Conservation (phyloP, 768 basidiomycete species). For the Lactifluus hygrophoroides region DNA sequence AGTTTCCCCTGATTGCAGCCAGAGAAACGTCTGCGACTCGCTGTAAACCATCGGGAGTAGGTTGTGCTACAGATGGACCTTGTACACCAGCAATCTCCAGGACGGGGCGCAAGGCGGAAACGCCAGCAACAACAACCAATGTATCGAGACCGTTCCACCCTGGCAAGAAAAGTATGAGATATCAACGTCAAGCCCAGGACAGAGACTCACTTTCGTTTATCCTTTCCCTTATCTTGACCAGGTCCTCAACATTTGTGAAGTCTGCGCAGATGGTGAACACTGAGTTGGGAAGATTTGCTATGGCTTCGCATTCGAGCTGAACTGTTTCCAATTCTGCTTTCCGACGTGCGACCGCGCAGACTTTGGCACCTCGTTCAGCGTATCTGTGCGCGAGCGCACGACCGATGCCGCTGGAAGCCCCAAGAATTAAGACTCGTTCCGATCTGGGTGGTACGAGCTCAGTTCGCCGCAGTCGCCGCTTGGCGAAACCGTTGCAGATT, state of each 20-base stretch:
- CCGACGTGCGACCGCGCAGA: constrained; percentile 69
- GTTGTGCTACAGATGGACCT: constrained; percentile 24
- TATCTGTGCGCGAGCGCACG: constrained; percentile 61
- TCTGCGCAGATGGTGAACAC: constrained; percentile 53
- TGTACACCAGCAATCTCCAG: constrained; percentile 59
- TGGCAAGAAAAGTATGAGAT: constrained; percentile 25
- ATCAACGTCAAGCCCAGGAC: too few relatives aligned
- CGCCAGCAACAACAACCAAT: constrained; percentile 71
- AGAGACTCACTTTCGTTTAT: constrained; percentile 47
- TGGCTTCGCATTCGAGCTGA: constrained; percentile 44
- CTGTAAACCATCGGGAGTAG: constrained; percentile 51
- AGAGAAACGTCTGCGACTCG: constrained; percentile 46
- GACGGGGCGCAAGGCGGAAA: constrained; percentile 72
- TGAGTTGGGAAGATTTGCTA: constrained; percentile 15
- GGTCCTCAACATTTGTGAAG: constrained; percentile 55
- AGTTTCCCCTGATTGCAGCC: constrained; percentile 56
- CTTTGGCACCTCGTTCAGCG: constrained; percentile 61
- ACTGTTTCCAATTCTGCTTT: constrained; percentile 47
- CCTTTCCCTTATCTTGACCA: constrained; percentile 47
- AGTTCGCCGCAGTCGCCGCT: constrained; percentile 24
- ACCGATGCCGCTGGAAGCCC: constrained; percentile 81
- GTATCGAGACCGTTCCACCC: constrained; percentile 84
- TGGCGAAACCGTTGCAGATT: background rate
- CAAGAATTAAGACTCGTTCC: constrained; percentile 76
- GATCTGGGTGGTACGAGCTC: constrained; percentile 31